Base-by-base conservation (phyloP, 306 rosid species). In the Acmispon strigosus region DNA sequence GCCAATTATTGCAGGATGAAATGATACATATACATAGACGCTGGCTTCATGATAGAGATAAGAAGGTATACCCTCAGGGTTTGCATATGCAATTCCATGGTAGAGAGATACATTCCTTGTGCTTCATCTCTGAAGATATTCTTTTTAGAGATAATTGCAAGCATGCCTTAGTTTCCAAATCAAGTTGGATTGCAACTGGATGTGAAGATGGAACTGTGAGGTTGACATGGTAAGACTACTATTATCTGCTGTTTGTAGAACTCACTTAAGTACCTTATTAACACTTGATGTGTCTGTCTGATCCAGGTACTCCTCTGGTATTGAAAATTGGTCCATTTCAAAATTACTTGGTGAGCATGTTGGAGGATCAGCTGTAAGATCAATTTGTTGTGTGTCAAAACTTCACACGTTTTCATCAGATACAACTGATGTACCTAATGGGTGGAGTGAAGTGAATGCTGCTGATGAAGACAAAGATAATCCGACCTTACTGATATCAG, bases 151-250 rank as follows among this genome's bases (percentile, higher is more conserved):
- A 72, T 73, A 47, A 44, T 74, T 63, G 56, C 66, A 81, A 79
- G 48, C 71, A 19, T 20, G n/a, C 54, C 36, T 49, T 80, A 39
- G 69, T 41, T 78, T 74, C 86, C 64, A 73, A 77, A 77, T 83
- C 84, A 70, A 86, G 89, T 70, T 89, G 96, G 92, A 82, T 94
- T 44, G 96, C 88, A 36, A 87, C 96, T 83, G 99, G 97, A 10
- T 86, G 97, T 86, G 99, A 94, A 83, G 97, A 91, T 81, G 99
- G 99, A 81, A 91, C 95, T 67, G 96, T 91, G 80, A 89, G 97
- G 82, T 81, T 89, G 86, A 91, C 96, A 56, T 82, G 95, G 97
- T 87, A 89, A 84, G 82, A 54, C 76, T 45, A 32, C 60, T 51
- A 24, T 70, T 62, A 14, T 78, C 59, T 62, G 49, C 70, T 72